Conservation (phyloP, 2,329 filamentous ascomycete species). For the Aureobasidium musti region DNA sequence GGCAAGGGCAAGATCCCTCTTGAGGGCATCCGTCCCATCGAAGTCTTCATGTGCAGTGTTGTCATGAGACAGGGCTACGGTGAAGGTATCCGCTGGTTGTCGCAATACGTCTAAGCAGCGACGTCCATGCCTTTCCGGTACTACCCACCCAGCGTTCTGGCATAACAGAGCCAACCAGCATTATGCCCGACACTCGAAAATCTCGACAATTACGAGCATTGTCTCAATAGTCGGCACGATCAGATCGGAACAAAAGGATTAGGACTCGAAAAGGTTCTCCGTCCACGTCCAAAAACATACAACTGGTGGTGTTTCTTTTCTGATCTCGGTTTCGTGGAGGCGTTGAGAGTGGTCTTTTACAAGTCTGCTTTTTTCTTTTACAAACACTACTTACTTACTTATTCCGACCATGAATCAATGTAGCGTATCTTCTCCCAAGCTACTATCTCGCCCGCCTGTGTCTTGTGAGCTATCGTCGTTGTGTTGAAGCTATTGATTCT, state of each 20-base stretch:
- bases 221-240: not conserved
- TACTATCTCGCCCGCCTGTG: not conserved
- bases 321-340: conserved; percentile 13
- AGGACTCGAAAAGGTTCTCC: not conserved
- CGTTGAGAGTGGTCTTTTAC: conserved; percentile 14
- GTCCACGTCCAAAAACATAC: not conserved
- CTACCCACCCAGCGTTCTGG: not conserved
- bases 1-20: conserved; percentile 93
- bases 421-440: conserved; percentile 1
- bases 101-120: conserved; percentile 25
- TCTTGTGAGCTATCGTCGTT: not conserved
- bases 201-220: not conserved
- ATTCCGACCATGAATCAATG: conserved; percentile 16
- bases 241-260: not conserved
- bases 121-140: not conserved
- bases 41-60: conserved; percentile 99
- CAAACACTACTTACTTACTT: not conserved
- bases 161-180: not conserved
- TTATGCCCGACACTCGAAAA: not conserved
- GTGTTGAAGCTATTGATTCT: not conserved
- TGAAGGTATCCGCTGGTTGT: conserved; percentile 84
- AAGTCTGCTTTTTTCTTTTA: conserved; percentile 11
- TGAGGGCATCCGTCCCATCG: conserved; percentile 90
- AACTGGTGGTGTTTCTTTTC: conserved; percentile 9
- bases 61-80: conserved; percentile 96